These are phyloP conservation scores for Haberlea rhodopensis DNA, from an alignment of 257 asterid genomes.

Conservation along the genomic window DNA sequence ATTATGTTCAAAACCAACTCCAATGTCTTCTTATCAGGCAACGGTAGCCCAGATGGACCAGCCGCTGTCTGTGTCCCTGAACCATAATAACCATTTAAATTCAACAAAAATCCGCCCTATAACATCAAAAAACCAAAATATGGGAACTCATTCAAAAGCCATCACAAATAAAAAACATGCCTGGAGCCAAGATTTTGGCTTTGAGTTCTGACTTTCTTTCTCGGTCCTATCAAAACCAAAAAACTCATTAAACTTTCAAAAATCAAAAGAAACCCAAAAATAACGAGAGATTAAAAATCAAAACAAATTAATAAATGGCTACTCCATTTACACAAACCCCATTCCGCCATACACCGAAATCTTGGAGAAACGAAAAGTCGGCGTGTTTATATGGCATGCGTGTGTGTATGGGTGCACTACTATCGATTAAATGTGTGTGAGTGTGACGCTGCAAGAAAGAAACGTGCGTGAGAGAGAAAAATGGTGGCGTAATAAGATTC, in stretches of 20 bases:
- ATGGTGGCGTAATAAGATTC: slow-evolving; percentile 71
- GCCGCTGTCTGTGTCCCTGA: slow-evolving; percentile 65
- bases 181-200: slow-evolving; percentile 62
- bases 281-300: slow-evolving; percentile 19
- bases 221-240: slow-evolving; percentile 63
- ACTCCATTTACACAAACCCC: slow-evolving; percentile 16
- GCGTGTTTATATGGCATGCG: slow-evolving; percentile 38
- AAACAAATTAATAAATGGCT: slow-evolving; percentile 32
- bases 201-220: slow-evolving; percentile 45
- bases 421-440: slow-evolving; percentile 21
- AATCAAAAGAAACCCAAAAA: slow-evolving; percentile 26
- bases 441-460: slow-evolving; percentile 34
- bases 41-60: slow-evolving; percentile 36
- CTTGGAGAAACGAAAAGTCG: slow-evolving; percentile 40
- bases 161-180: slow-evolving; percentile 33
- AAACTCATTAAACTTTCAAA: slow-evolving; percentile 27
- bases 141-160: neutral
- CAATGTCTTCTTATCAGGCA: slow-evolving; percentile 81
- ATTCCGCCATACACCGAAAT: slow-evolving; percentile 19
- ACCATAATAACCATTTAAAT: slow-evolving; percentile 18
- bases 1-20: slow-evolving; percentile 88
- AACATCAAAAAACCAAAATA: neutral
- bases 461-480: slow-evolving; percentile 30
- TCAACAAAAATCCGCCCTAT: slow-evolving; percentile 16
- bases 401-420: slow-evolving; percentile 33